Evolutionary conservation across 179 eudicot species (phyloP), one percentile per base, ranked within the genome.

Genomic region (Corrigiola litoralis): DNA sequence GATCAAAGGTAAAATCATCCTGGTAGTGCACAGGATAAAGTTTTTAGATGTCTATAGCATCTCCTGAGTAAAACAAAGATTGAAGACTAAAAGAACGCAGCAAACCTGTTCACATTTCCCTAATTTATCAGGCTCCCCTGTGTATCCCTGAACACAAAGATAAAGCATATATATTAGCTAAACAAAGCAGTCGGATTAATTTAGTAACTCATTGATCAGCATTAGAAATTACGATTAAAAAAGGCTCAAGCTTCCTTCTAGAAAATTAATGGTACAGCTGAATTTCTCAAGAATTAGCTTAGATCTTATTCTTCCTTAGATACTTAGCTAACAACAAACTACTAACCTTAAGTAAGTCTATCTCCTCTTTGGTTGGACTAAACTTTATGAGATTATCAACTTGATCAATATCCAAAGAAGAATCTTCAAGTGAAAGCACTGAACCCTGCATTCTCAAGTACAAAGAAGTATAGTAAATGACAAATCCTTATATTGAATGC

Each of bases 341-440:
- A 16, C 54, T 29, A 41, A 77, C 84, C 77, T 80, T 80, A 9
- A 80, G 77, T 59, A 77, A 53, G 27, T 80, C 81, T 75, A 77
- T 77, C 75, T 80, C 84, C 52, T 80, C 84, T 72, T 80, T 80
- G 36, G 84, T 80, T 28, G 84, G 84, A 59, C 84, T 77, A 57
- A 77, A 80, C 41, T 80, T 80, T 74, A 80, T 71, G 13, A 80
- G 84, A 51, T 80, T 80, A 3, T 80, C 84, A 34, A 80, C 74
- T 75, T 80, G 84, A 71, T 80, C 84, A 64, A 65, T 71, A 60
- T 80, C 84, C 72, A 80, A 69, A 34, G 67, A 67, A 47, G 84
- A 67, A 42, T 77, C 79, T 16, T 77, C 70, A 57, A 80, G 57
- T 42, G 81, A 65, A 48, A 80, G 84, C 42, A 75, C 70, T 60